A percentile compares a stretch with the other conserved stretches of the same genome.
These are phyloP conservation scores for Leucosporidium yakuticum DNA, from an alignment of 768 basidiomycete genomes.

Conservation along the genomic window DNA sequence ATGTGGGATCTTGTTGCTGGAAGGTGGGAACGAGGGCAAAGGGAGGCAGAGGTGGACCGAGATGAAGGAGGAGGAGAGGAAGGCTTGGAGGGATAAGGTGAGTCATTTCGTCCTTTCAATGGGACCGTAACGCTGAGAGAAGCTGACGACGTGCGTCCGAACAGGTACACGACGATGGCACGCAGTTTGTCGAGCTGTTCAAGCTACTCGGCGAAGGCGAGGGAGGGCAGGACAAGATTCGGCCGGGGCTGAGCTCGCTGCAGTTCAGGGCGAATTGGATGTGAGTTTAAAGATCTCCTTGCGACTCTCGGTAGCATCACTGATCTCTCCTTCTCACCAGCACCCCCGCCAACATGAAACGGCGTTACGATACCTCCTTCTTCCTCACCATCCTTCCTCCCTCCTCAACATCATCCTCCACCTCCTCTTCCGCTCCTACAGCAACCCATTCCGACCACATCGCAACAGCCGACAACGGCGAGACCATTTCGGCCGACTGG, in stretches of 20 bases:
- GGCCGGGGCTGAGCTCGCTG: background rate
- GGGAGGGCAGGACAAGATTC: background rate
- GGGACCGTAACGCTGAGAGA: background rate
- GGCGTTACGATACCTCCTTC: conserved; percentile 37
- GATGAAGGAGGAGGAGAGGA: background rate
- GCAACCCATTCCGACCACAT: background rate
- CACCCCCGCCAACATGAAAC: conserved; percentile 18
- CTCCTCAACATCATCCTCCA: background rate
- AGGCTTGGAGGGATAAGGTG: conserved; percentile 28
- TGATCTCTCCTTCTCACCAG: background rate
- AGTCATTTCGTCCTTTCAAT: no score
- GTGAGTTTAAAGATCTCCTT: no score
- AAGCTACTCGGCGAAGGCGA: background rate
- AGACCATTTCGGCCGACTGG: conserved; percentile 32
- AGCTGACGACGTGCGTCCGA: background rate
- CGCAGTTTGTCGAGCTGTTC: conserved; percentile 13
- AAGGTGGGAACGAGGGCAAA: background rate
- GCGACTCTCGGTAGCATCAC: no score
- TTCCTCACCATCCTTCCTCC: conserved; percentile 31
- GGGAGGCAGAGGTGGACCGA: conserved; percentile 1
- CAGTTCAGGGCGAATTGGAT: conserved; percentile 30
- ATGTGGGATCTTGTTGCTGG: conserved; percentile 30
- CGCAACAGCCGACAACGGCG: conserved; percentile 26
- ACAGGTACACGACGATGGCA: conserved; percentile 13
- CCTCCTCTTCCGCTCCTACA: background rate